These are phyloP conservation scores for Brassica carinata DNA, from an alignment of 345 rosid genomes.

Conservation along the genomic window DNA sequence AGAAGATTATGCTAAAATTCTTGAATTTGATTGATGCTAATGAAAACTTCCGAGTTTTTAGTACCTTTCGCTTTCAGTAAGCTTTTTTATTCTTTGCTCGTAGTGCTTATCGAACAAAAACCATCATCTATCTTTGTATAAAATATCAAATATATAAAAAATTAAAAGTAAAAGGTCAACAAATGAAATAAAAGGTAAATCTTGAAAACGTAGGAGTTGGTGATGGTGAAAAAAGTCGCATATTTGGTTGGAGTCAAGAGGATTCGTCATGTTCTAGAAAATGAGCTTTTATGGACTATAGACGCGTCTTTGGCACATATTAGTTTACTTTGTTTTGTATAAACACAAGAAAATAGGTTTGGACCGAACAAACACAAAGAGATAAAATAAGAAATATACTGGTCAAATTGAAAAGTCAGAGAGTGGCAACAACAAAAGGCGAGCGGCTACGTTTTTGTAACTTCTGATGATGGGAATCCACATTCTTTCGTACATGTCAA, in stretches of 20 bases:
- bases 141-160: not conserved
- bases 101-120: not conserved
- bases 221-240: constrained; percentile 9
- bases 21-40: not conserved
- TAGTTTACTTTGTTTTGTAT: constrained; percentile 20
- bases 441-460: not conserved
- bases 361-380: not conserved
- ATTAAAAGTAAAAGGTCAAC: not conserved
- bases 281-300: constrained; percentile 7
- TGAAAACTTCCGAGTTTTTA: constrained; percentile 12
- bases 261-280: constrained; percentile 29
- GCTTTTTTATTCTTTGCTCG: not conserved
- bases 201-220: constrained; percentile 26
- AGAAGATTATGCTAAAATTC: constrained; percentile 1
- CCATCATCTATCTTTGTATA: not conserved
- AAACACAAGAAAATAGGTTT: constrained; percentile 21
- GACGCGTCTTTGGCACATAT: constrained; percentile 23
- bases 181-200: not conserved
- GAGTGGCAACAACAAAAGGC: not conserved
- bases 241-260: not conserved
- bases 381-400: not conserved
- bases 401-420: constrained; percentile 20
- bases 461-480: not conserved
- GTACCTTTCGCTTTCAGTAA: constrained; percentile 18
- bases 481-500: not conserved